Conservation (phyloP, 2,329 filamentous ascomycete species). For the Fusarium sp. region DNA sequence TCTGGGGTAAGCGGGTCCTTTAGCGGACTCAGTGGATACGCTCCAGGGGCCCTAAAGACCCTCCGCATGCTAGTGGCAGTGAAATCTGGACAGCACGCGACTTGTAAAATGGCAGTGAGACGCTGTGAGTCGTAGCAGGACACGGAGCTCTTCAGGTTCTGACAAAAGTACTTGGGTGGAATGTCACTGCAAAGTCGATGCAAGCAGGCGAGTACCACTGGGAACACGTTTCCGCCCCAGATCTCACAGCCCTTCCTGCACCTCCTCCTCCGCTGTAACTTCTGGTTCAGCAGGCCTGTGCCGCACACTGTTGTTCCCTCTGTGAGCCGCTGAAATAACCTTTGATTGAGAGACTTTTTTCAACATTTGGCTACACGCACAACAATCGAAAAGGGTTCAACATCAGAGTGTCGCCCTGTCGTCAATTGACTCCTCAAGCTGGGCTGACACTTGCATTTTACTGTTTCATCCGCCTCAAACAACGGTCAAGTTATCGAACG, state of each 20-base stretch:
- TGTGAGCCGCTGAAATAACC: not conserved
- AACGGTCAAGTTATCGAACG: not conserved
- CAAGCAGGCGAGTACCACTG: not conserved
- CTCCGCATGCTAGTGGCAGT: slow-evolving; percentile 20
- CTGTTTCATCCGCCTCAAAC: not conserved
- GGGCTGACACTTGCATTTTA: slow-evolving; percentile 33
- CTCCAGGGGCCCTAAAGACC: slow-evolving; percentile 11
- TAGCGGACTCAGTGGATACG: slow-evolving; percentile 30
- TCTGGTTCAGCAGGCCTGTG: slow-evolving; percentile 1
- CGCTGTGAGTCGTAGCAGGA: slow-evolving; percentile 9
- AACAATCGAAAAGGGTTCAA: slow-evolving; percentile 1
- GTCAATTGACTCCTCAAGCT: slow-evolving; percentile 11
- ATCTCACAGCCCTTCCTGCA: not conserved
- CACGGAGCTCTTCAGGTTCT: not conserved
- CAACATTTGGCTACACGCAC: not conserved
- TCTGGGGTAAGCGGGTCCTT: slow-evolving; percentile 36
- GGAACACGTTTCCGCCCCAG: slow-evolving; percentile 1
- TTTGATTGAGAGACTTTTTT: not conserved
- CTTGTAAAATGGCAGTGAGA: slow-evolving; percentile 14
- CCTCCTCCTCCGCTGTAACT: not conserved
- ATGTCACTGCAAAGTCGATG: not conserved
- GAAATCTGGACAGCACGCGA: slow-evolving; percentile 15
- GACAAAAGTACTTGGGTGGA: not conserved
- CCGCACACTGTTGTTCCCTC: slow-evolving; percentile 6
- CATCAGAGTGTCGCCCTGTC: not conserved